Evolutionary conservation across 129 eudicot species (phyloP).

Genomic region (Helichrysum umbraculigerum): DNA sequence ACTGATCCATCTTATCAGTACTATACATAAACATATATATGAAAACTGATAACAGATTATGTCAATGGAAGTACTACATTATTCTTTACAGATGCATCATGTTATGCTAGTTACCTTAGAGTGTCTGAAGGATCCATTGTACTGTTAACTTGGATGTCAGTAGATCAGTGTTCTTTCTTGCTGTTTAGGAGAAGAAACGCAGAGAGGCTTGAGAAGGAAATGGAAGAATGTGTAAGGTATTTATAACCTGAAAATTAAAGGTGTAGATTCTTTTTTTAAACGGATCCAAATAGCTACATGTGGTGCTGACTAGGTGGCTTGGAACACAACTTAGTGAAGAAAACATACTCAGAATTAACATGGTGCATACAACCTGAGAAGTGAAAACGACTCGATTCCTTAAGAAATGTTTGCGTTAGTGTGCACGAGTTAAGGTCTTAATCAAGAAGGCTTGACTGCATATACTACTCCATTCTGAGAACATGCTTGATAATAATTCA

Average conservation of each 20-base stretch:
- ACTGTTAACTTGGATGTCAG: constrained; percentile 36
- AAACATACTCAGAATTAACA: constrained; percentile 9
- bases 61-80: constrained; percentile 10
- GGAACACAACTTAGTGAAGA: constrained; percentile 2
- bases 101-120: constrained; percentile 50
- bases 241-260: constrained; percentile 44
- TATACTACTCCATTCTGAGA: constrained; percentile 30
- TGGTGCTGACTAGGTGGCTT: not conserved
- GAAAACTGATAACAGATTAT: not conserved
- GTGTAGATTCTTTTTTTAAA: constrained; percentile 11
- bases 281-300: constrained; percentile 16
- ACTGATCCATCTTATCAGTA: not conserved
- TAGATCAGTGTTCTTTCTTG: constrained; percentile 11
- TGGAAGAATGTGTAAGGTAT: constrained; percentile 36
- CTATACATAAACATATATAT: not conserved
- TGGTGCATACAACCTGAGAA: constrained; percentile 23
- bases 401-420: constrained; percentile 17
- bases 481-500: constrained; percentile 38
- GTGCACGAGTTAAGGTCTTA: constrained; percentile 28
- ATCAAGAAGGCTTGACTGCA: constrained; percentile 30
- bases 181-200: constrained; percentile 23
- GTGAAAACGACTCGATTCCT: constrained; percentile 38
- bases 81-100: not conserved
- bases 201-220: constrained; percentile 38
- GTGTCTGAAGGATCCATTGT: constrained; percentile 61